Evolutionary conservation across 106 monocot genomes (phyloP).

Genomic region (Dioscorea zingiberensis): DNA sequence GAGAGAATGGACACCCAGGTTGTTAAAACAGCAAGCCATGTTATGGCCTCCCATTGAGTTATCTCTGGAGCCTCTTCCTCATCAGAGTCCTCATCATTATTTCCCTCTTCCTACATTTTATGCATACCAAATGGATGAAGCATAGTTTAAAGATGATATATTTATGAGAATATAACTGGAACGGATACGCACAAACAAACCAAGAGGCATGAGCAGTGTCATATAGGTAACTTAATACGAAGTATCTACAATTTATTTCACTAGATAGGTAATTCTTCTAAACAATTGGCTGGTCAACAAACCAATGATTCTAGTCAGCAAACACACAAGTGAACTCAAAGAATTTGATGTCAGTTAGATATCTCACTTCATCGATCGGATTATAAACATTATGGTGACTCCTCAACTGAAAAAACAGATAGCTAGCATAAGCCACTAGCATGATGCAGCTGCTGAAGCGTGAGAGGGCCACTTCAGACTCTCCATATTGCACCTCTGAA

Average conservation of each 20-base stretch:
- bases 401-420: slow-evolving; percentile 85
- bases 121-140: no score
- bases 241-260: no score
- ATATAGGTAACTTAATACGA: no score
- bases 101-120: slow-evolving; percentile 41
- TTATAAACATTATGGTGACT: slow-evolving; percentile 61
- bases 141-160: no score
- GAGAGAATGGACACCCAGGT: slow-evolving; percentile 85
- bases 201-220: no score
- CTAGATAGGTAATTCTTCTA: no score
- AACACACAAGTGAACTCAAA: neutral
- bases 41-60: slow-evolving; percentile 68
- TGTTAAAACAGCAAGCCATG: slow-evolving; percentile 87
- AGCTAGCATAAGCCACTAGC: slow-evolving; percentile 94
- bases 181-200: no score
- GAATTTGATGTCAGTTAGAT: neutral
- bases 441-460: slow-evolving; percentile 96
- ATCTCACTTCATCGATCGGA: slow-evolving; percentile 57
- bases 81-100: slow-evolving; percentile 34
- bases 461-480: slow-evolving; percentile 88
- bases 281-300: no score
- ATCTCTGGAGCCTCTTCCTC: slow-evolving; percentile 65
- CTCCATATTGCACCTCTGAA: slow-evolving; percentile 95
- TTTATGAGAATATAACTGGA: no score
- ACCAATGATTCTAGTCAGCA: no score